Evolutionary conservation across 2,329 filamentous ascomycete species (phyloP).

Genomic region (Annulohypoxylon truncatum): DNA sequence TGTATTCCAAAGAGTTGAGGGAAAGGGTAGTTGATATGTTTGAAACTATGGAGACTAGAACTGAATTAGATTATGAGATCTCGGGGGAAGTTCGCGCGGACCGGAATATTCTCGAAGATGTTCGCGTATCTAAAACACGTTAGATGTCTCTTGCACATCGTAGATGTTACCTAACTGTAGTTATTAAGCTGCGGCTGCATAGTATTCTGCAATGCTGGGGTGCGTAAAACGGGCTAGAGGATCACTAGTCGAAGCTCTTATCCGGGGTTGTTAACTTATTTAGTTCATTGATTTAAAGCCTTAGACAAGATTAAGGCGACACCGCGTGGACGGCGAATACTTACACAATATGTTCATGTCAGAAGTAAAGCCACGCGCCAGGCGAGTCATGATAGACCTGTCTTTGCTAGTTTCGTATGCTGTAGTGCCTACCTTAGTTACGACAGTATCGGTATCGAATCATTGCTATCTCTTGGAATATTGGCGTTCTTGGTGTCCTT

Average conservation of each 20-base stretch:
- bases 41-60: not conserved
- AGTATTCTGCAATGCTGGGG: not conserved
- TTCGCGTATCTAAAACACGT: not conserved
- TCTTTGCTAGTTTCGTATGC: not conserved
- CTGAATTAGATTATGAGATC: not conserved
- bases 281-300: constrained; percentile 2
- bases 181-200: not conserved
- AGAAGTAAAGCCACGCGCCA: constrained; percentile 8
- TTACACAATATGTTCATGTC: constrained; percentile 32
- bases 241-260: not conserved
- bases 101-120: not conserved
- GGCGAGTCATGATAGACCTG: constrained; percentile 2
- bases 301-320: not conserved
- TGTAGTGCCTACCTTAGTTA: not conserved
- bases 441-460: not conserved
- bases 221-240: not conserved
- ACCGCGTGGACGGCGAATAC: not conserved
- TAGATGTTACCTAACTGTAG: not conserved
- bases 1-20: not conserved
- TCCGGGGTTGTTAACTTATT: not conserved
- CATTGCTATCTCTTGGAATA: constrained; percentile 14
- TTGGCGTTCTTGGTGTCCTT: not conserved
- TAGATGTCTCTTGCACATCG: not conserved
- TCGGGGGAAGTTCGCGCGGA: not conserved
- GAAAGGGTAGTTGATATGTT: not conserved